Conservation (phyloP, 2,329 filamentous ascomycete species). For the Fusarium torulosum region DNA sequence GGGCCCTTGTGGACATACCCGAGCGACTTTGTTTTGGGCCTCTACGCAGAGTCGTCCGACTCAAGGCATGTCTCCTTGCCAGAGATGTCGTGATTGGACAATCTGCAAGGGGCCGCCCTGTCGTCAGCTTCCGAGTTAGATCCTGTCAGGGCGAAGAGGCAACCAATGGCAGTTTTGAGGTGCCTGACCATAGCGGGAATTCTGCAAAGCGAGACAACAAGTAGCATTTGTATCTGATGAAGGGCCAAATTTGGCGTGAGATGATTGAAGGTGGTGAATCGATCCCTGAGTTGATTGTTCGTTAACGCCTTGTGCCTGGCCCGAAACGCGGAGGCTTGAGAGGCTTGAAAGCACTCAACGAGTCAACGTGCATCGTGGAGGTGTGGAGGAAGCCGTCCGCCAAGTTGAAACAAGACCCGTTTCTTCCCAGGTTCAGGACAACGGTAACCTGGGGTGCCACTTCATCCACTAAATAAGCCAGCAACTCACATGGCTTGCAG, state of each 20-base stretch:
- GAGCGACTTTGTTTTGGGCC: constrained; percentile 23
- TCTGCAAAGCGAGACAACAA: constrained; percentile 30
- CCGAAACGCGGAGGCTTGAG: constrained; percentile 38
- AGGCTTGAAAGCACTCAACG: constrained; percentile 29
- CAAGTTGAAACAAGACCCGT: constrained; percentile 42
- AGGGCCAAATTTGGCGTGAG: too few species aligned
- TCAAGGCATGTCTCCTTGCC: constrained; percentile 3
- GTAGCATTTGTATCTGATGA: constrained; percentile 1
- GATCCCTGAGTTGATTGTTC: constrained; percentile 38
- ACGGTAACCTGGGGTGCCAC: constrained; percentile 31
- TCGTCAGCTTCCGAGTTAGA: constrained; percentile 41
- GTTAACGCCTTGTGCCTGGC: constrained; percentile 33
- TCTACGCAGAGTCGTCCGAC: constrained; percentile 28
- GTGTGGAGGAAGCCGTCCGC: constrained; percentile 36
- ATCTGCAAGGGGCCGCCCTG: constrained; percentile 44
- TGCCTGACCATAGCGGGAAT: constrained; percentile 32
- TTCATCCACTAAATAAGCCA: constrained; percentile 29
- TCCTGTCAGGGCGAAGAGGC: constrained; percentile 43
- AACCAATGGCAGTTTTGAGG: constrained; percentile 46
- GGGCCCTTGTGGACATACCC: constrained; percentile 20
- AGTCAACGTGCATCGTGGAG: constrained; percentile 34
- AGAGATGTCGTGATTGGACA: constrained; percentile 40
- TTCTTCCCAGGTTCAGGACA: constrained; percentile 33
- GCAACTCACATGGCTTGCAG: constrained; percentile 35
- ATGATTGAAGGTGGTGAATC: constrained; percentile 1